Evolutionary conservation across 2,329 filamentous ascomycete species (phyloP).

Genomic region (Ampelomyces quisqualis): DNA sequence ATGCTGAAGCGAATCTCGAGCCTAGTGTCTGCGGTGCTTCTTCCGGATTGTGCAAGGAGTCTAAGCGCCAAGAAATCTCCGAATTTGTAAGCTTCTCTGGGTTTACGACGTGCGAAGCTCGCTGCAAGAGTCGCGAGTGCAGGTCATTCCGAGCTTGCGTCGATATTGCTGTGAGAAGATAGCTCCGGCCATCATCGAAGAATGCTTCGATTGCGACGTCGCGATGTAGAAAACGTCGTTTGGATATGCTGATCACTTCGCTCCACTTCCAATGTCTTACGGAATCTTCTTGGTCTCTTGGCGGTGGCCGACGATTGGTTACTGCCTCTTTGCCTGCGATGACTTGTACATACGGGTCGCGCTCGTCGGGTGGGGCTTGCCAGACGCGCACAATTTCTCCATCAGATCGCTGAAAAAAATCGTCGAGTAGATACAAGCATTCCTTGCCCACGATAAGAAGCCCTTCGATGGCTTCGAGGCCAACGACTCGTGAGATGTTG

Average conservation of each 20-base stretch:
- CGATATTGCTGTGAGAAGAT: slow-evolving; percentile 82
- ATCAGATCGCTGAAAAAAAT: slow-evolving; percentile 91
- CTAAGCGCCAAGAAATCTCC: slow-evolving; percentile 89
- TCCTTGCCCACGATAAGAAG: slow-evolving; percentile 91
- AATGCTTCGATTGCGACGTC: slow-evolving; percentile 97
- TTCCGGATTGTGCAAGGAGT: slow-evolving; percentile 71
- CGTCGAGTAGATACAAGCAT: slow-evolving; percentile 90
- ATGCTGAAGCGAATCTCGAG: slow-evolving; percentile 88
- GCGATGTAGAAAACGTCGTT: slow-evolving; percentile 89
- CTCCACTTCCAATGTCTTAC: slow-evolving; percentile 91
- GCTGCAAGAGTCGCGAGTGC: slow-evolving; percentile 70
- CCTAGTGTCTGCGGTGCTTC: slow-evolving; percentile 69
- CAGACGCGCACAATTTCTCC: slow-evolving; percentile 96
- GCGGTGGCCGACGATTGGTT: slow-evolving; percentile 46
- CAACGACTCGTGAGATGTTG: slow-evolving; percentile 92
- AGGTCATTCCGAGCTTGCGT: slow-evolving; percentile 74
- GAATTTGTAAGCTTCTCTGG: slow-evolving; percentile 69
- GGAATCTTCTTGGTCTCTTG: slow-evolving; percentile 59
- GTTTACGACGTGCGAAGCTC: slow-evolving; percentile 77
- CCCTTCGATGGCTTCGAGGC: slow-evolving; percentile 89
- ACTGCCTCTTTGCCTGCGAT: slow-evolving; percentile 75
- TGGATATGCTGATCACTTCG: slow-evolving; percentile 92
- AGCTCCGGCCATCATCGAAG: slow-evolving; percentile 94
- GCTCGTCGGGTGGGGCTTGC: slow-evolving; percentile 88
- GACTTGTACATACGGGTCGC: slow-evolving; percentile 92